Evolutionary conservation across 2,329 filamentous ascomycete genomes (phyloP), one percentile per base, ranked within the genome.

Genomic region (Alternaria novae-zelandiae): DNA sequence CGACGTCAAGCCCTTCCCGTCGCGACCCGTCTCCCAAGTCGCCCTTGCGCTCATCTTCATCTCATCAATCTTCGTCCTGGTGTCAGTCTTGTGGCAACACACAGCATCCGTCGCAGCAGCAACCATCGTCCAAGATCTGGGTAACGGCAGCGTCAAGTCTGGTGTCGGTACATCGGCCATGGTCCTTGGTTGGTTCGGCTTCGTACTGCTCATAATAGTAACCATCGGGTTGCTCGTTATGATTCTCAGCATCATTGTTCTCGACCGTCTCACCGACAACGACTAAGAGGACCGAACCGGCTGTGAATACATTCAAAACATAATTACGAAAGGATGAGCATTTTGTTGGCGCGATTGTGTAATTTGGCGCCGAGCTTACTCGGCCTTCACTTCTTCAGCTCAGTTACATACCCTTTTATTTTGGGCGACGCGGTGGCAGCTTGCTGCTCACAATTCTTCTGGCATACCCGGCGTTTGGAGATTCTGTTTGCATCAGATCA

Each of bases 141-240:
- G 91, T 36, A 97, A 97, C 79, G 94, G 94, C 46, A 92, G 90
- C 69, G 92, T 97, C 61, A 89, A 87, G 79, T 93, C 90, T 60
- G 94, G 94, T 32, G 93, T 97, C 12, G 94, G 94, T n/a, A 94
- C 93, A 53, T 92, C 91, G 43, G 95, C 96, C 60, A 98, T 99
- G 93, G 92, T 97, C 17, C 86, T 99, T 76, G 96, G 96, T 63
- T 99, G 96, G 96, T 98, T 99, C 82, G 92, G 93, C 45, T 98
- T 99, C 77, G 91, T 92, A 21, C 81, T 98, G 57, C 86, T 99
- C 69, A 97, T 99, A 73, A 91, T 98, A 66, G 95, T 98, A 57
- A 98, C 95, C 53, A 96, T 98, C 75, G 96, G 95, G 59, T 82
- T 98, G 80, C 84, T 99, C 66, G 91, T 97, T 75, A 98, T 98